A percentile compares a stretch with the other conserved stretches of the same genome.
These are phyloP conservation scores for Meripilus lineatus DNA, from an alignment of 1,284 basidiomycete genomes.

Conservation along the genomic window DNA sequence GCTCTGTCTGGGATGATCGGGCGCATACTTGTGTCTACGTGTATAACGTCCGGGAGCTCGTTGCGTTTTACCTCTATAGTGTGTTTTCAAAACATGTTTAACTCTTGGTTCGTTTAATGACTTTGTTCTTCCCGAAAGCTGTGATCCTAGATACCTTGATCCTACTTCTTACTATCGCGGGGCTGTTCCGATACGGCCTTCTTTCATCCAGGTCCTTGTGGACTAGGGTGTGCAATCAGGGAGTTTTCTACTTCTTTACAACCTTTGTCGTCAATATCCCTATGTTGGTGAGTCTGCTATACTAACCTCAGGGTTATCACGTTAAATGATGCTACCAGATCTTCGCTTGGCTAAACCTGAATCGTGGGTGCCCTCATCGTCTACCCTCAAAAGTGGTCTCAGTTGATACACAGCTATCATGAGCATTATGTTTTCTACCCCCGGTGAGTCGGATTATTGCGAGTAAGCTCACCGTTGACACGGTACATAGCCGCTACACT, in stretches of 20 bases:
- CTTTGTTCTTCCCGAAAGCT: neutral
- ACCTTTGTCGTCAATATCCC: slow-evolving; percentile 3
- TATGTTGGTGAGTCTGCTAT: neutral
- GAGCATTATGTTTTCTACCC: neutral
- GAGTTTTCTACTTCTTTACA: slow-evolving; percentile 3
- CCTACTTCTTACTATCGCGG: neutral
- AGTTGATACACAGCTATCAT: neutral
- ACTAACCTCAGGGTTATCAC: neutral
- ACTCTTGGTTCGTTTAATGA: neutral
- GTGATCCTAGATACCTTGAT: slow-evolving; percentile 1
- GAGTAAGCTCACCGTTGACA: neutral
- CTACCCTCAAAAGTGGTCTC: neutral
- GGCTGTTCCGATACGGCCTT: neutral
- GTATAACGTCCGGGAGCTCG: neutral
- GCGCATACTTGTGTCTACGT: neutral
- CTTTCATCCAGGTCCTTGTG: neutral
- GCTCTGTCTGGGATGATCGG: neutral
- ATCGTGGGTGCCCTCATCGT: neutral
- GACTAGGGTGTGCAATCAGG: slow-evolving; percentile 4
- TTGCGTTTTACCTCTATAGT: slow-evolving; percentile 7
- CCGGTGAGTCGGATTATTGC: neutral
- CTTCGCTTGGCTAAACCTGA: neutral
- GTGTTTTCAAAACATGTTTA: neutral
- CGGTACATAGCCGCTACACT: neutral
- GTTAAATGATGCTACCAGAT: neutral